A percentile compares a stretch with the other conserved stretches of the same genome.
Conservation (phyloP, 495 filamentous ascomycete genomes). For the Penicillium mononematosum region DNA sequence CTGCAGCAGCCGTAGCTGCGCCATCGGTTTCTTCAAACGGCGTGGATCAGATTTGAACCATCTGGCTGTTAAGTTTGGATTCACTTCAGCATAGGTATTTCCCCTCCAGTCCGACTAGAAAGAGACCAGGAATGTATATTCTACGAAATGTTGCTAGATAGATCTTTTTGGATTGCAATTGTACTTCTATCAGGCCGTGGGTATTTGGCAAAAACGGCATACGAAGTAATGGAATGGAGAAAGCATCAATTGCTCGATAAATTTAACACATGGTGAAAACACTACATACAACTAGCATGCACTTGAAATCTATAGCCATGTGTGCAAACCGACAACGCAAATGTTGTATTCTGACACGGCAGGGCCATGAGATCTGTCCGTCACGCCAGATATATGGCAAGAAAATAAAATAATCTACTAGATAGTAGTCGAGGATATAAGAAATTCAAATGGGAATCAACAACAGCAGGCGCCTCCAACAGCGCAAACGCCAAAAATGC, state of each 20-base stretch:
- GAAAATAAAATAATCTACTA: neutral
- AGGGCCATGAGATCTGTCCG: neutral
- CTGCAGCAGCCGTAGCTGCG: neutral
- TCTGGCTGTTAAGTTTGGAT: slow-evolving; percentile 4
- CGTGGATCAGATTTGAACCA: slow-evolving; percentile 4
- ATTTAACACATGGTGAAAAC: neutral
- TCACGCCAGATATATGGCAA: neutral
- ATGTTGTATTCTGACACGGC: neutral
- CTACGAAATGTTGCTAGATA: slow-evolving; percentile 3
- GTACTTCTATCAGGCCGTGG: neutral
- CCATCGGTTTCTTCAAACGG: slow-evolving; percentile 12
- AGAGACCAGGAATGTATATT: neutral
- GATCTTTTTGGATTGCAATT: neutral
- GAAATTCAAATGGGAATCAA: slow-evolving; percentile 18
- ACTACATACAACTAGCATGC: neutral
- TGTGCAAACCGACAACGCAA: neutral
- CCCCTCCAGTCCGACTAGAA: neutral
- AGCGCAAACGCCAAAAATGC: slow-evolving; percentile 29
- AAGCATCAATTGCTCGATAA: neutral
- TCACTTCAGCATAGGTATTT: neutral
- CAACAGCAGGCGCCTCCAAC: slow-evolving; percentile 13
- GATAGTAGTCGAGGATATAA: neutral
- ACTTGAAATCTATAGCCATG: neutral
- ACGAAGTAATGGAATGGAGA: neutral
- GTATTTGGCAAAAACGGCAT: neutral